Evolutionary conservation across 352 stramenopile genomes (phyloP), one percentile per base, ranked within the genome.

Genomic region (Phytophthora citrophthora): DNA sequence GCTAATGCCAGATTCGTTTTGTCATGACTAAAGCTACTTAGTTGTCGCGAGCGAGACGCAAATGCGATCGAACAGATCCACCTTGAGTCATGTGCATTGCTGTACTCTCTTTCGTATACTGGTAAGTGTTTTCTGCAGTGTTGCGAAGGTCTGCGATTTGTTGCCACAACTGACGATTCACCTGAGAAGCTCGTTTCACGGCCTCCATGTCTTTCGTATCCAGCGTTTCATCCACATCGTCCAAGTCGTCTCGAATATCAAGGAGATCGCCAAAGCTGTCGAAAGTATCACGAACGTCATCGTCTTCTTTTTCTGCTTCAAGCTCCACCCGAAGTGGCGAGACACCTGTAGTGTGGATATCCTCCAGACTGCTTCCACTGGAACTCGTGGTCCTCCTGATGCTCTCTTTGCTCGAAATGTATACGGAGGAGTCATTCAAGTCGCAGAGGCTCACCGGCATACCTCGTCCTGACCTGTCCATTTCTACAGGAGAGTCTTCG

Each of bases 131-230:
- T 46, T 86, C 77, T 16, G 77, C 77, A 23, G 63, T 54, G 45
- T 72, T 55, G 5, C 77, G 72, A 8, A 86, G 65, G 18, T 86
- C 72, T 9, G 72, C 75, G 44, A 86, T 84, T 34, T 82, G 77
- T 18, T 79, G 54, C 74, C 74, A 86, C 36, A 86, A 34, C 46
- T 81, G 44, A 20, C 51, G 54, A 64, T 74, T 70, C 18, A 69
- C 39, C 40, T 69, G 56, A 32, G 61, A 73, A 24, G 55, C 51
- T 29, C 61, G 58, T 24, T 72, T 76, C 51, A 81, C 67, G 15
- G 68, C 66, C 39, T 69, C 47, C 73, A 81, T 81, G 32, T 81
- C 72, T 31, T 68, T 67, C 0, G 73, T 81, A 20, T 81, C 73
- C 46, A 81, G 55, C 36, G 66, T 77, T 41, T 77, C 70, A 6